phyloP scores from a whole-genome alignment of 257 asterid genomes.

The Voacanga thouarsii region DNA sequence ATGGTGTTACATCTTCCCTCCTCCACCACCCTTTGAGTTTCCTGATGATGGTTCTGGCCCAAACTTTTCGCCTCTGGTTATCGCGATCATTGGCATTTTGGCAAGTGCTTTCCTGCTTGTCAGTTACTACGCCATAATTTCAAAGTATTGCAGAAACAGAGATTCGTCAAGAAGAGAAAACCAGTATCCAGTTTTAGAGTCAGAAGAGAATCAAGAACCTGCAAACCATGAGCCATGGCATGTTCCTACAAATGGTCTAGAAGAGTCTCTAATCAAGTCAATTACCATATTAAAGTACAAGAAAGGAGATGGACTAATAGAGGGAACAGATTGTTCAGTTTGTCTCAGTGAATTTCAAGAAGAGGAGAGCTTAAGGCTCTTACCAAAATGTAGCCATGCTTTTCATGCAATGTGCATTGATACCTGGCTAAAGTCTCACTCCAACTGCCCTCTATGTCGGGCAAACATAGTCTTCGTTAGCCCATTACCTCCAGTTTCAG shows the following conservation, averaged over 20 bases:
- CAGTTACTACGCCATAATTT: slow-evolving; percentile 46
- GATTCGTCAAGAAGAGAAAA: slow-evolving; percentile 20
- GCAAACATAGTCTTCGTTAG: slow-evolving; percentile 23
- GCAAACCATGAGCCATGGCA: slow-evolving; percentile 26
- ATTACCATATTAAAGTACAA: slow-evolving; percentile 37
- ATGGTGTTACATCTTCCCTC: slow-evolving; percentile 52
- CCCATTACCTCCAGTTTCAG: slow-evolving; percentile 14
- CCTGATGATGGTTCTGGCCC: slow-evolving; percentile 25
- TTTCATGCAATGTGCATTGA: slow-evolving; percentile 56
- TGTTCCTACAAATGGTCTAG: slow-evolving; percentile 35
- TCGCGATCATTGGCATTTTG: slow-evolving; percentile 40
- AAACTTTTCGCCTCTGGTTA: slow-evolving; percentile 41
- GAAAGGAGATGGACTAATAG: slow-evolving; percentile 28
- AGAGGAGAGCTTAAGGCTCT: slow-evolving; percentile 39
- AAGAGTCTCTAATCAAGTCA: slow-evolving; percentile 38
- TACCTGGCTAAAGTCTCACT: slow-evolving; percentile 54
- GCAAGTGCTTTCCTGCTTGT: slow-evolving; percentile 46
- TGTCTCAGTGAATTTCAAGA: slow-evolving; percentile 56
- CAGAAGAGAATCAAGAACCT: slow-evolving; percentile 26
- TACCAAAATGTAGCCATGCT: slow-evolving; percentile 60
- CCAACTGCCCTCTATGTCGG: slow-evolving; percentile 60
- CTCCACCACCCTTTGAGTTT: slow-evolving; percentile 41
- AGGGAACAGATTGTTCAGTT: slow-evolving; percentile 44
- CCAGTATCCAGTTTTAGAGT: slow-evolving; percentile 14
- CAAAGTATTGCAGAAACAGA: slow-evolving; percentile 39